phyloP scores from a whole-genome alignment of 208 protist species.

The Trypanosoma scelopori region DNA sequence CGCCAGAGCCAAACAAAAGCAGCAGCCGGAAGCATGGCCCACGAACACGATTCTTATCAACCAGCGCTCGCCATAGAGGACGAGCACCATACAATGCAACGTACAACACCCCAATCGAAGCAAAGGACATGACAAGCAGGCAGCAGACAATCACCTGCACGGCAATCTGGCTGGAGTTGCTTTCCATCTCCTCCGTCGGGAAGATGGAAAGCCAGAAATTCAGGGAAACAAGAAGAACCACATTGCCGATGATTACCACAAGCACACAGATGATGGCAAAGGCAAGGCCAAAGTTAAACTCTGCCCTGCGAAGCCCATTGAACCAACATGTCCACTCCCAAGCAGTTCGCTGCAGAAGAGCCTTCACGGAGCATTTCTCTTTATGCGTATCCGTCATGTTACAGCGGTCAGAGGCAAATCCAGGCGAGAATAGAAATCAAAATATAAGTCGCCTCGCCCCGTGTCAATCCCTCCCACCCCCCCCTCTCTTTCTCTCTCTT shows the following conservation, averaged over 20 bases:
- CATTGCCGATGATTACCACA: constrained; percentile 73
- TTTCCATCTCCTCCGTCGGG: constrained; percentile 27
- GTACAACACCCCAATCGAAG: constrained; percentile 35
- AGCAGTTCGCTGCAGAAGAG: not conserved
- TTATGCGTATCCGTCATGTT: too few species aligned
- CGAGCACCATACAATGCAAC: constrained; percentile 36
- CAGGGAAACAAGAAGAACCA: constrained; percentile 64
- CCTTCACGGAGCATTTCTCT: not conserved
- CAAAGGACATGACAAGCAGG: constrained; percentile 62
- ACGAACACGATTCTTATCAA: constrained; percentile 52
- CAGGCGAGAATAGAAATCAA: too few species aligned
- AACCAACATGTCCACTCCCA: constrained; percentile 22
- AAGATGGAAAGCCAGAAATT: constrained; percentile 81
- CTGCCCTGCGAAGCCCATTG: constrained; percentile 38
- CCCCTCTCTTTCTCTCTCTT: too few species aligned
- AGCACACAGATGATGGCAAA: constrained; percentile 70
- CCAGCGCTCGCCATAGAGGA: constrained; percentile 50
- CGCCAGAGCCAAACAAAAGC: constrained; percentile 69
- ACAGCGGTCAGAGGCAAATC: too few species aligned
- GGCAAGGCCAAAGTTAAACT: constrained; percentile 35
- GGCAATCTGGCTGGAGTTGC: constrained; percentile 67
- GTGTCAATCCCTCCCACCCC: too few species aligned
- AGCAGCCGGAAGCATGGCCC: constrained; percentile 57
- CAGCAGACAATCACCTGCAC: constrained; percentile 61
- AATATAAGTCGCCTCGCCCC: too few species aligned